A percentile compares a stretch with the other conserved stretches of the same genome.
Evolutionary conservation across 768 basidiomycete species (phyloP).

Genomic region (Tricholoma sp.): DNA sequence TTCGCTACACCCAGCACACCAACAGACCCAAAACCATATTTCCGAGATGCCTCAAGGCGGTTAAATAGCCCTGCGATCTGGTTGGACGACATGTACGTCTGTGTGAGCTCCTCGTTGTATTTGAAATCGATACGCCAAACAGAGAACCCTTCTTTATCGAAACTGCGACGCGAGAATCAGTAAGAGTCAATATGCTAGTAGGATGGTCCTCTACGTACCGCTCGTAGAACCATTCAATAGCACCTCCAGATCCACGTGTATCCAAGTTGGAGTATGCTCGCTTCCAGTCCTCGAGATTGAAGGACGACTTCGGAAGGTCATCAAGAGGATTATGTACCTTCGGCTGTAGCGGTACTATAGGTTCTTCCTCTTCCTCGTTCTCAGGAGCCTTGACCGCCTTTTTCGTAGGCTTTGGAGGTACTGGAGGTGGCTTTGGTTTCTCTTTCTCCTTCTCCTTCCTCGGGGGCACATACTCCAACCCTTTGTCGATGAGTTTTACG

Average conservation of each 20-base stretch:
- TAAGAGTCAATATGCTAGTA: not conserved
- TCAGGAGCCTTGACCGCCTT: constrained; percentile 51
- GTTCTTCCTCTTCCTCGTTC: constrained; percentile 76
- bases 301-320: constrained; percentile 77
- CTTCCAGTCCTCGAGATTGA: constrained; percentile 97
- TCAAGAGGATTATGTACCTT: constrained; percentile 96
- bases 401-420: constrained; percentile 52
- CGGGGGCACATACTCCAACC: constrained; percentile 64
- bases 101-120: constrained; percentile 48
- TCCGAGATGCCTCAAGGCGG: constrained; percentile 94
- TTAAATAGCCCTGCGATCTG: constrained; percentile 95
- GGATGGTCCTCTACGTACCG: constrained; percentile 50
- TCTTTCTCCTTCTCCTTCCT: constrained; percentile 74
- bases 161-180: constrained; percentile 39
- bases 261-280: constrained; percentile 97
- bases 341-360: constrained; percentile 68
- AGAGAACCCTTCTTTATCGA: constrained; percentile 86
- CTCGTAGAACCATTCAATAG: constrained; percentile 96
- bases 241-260: constrained; percentile 79
- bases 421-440: constrained; percentile 43
- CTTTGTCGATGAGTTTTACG: constrained; percentile 62
- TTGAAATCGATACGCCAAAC: constrained; percentile 83
- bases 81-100: constrained; percentile 92
- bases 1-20: constrained; percentile 84
- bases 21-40: constrained; percentile 91